phyloP scores from a whole-genome alignment of 345 rosid species.

The Aegle marmelos region DNA sequence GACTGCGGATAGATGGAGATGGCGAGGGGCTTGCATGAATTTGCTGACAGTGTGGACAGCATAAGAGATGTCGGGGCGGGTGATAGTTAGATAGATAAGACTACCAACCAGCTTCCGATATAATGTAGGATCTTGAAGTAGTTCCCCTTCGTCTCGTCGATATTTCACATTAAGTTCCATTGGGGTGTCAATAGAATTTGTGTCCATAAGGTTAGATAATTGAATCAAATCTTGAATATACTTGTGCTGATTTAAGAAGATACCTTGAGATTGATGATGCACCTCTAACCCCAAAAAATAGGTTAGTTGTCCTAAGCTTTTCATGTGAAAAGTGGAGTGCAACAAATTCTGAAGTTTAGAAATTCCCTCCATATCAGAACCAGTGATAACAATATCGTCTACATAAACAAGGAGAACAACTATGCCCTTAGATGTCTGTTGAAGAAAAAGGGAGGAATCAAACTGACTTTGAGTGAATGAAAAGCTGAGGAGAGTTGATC shows the following conservation, averaged over 20 bases:
- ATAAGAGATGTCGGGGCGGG: not conserved
- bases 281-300: not conserved
- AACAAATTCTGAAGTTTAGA: no score
- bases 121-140: no score
- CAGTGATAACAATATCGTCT: not conserved
- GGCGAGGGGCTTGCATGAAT: not conserved
- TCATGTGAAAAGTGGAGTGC: no score
- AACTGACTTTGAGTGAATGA: not conserved
- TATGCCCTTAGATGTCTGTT: not conserved
- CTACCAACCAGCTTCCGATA: not conserved
- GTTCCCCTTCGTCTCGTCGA: not conserved
- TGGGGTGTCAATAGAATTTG: not conserved
- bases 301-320: no score
- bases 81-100: not conserved
- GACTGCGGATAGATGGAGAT: not conserved
- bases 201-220: not conserved
- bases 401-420: slow-evolving; percentile 4
- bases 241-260: not conserved
- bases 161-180: not conserved
- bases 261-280: not conserved
- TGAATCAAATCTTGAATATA: not conserved
- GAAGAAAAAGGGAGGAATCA: not conserved
- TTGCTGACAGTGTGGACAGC: not conserved
- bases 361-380: no score
- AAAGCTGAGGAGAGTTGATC: not conserved